A percentile compares a stretch with the other conserved stretches of the same genome.
Evolutionary conservation across 1,139 yeast genomes (phyloP).

Genomic region (Wickerhamomyces sp.): DNA sequence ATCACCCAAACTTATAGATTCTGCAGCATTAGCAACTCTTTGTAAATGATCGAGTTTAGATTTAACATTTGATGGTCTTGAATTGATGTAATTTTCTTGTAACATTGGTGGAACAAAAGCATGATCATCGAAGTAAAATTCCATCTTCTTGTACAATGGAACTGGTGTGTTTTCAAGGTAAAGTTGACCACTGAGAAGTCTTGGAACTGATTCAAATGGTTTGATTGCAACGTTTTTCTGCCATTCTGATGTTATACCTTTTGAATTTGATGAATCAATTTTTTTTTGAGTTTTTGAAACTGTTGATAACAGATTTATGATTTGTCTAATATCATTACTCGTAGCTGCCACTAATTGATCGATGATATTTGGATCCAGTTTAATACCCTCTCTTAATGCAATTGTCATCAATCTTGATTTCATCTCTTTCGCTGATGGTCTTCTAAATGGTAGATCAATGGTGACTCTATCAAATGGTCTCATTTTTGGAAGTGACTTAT

Average conservation of each 20-base stretch:
- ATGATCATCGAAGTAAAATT: constrained; percentile 88
- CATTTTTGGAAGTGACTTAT: constrained; percentile 89
- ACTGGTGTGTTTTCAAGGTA: constrained; percentile 50
- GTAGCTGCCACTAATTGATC: constrained; percentile 85
- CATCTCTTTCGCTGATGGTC: constrained; percentile 82
- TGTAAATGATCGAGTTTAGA: constrained; percentile 46
- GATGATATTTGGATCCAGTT: constrained; percentile 72
- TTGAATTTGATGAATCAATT: constrained; percentile 50
- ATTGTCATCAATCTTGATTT: constrained; percentile 85
- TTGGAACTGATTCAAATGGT: constrained; percentile 87
- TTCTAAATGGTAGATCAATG: constrained; percentile 74
- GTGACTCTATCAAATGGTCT: constrained; percentile 90
- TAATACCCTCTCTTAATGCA: constrained; percentile 78
- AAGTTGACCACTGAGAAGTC: constrained; percentile 57
- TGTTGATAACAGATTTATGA: constrained; percentile 82
- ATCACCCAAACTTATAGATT: constrained; percentile 79
- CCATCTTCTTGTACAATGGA: constrained; percentile 76
- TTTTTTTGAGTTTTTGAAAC: constrained; percentile 66
- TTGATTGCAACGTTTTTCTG: constrained; percentile 86
- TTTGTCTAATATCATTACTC: constrained; percentile 88
- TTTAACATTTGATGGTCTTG: constrained; percentile 47
- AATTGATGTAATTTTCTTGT: constrained; percentile 81
- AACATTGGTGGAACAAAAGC: constrained; percentile 95
- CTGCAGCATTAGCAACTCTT: constrained; percentile 74
- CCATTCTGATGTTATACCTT: constrained; percentile 65